Base-by-base conservation (phyloP, 1,284 basidiomycete genomes). In the Rhodotorula mucilaginosa region DNA sequence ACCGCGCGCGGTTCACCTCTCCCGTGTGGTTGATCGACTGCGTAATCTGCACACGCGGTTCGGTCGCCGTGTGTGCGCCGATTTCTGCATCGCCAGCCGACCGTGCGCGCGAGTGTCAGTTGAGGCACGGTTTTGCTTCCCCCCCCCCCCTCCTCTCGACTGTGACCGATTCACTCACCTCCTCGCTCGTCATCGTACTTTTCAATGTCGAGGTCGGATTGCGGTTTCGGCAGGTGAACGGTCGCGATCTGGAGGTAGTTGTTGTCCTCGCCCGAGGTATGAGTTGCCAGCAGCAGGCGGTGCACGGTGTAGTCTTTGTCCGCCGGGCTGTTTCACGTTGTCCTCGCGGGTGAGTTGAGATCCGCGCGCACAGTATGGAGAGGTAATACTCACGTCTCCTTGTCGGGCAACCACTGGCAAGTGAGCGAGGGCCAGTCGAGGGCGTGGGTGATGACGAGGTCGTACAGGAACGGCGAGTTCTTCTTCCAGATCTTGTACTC, bases 361-460 rank as follows among this genome's bases (percentile, higher is more conserved):
- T 51, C 57, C 39, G 13, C 23, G 21, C 5, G 8, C 5, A 6
- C 23, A 44, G 58, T 2, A n/a, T 18, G n/a, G 16, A 29, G n/a
- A 46, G 44, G 44, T 12, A 5, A 16, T 7, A 26, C 63, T 79
- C 78, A 94, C 93, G 87, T 87, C 82, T 97, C 93, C 82, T 89
- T 90, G 84, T 99, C 96, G 1, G 97, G 97, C 81, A 99, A 92
- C 97, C 97, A 99, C 83, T 99, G 97, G 81, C 92, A 95, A 4
- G 97, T 99, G 78, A 99, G 82, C 78, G 90, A 93, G 23, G 97
- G 97, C 97, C 97, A 99, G 81, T 97, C 94, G 66, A 99, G 86
- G 39, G 97, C 96, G 80, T 98, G 95, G 0, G 96, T 98, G 78
- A 99, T 91, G 76, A 99, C 92, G 29, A 96, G 86, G 82, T 99